These are phyloP conservation scores for Eucalyptus cloeziana DNA, from an alignment of 345 rosid genomes.

Conservation along the genomic window DNA sequence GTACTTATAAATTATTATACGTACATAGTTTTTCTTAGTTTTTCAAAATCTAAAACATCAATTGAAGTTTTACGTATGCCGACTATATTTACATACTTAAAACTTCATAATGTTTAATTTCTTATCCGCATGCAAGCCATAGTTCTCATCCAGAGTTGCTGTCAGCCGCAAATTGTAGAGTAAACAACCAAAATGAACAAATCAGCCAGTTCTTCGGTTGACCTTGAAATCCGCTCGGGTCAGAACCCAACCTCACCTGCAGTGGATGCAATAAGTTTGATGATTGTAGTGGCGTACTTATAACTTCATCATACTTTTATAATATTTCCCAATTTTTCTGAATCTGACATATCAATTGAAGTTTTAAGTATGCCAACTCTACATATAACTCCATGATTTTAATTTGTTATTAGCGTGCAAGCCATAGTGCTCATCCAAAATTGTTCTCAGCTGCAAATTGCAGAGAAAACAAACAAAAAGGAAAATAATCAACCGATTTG, in stretches of 20 bases:
- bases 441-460: not conserved
- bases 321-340: too few species aligned
- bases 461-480: not conserved
- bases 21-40: accelerated
- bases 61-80: not conserved
- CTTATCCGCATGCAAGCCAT: accelerated
- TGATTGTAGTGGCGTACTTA: not conserved
- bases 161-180: not conserved
- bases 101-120: too few species aligned
- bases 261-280: not conserved
- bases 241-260: too few species aligned
- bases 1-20: not conserved
- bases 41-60: not conserved
- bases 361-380: not conserved
- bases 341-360: not conserved
- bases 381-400: not conserved
- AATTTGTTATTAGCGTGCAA: not conserved
- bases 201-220: not conserved
- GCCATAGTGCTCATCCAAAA: not conserved
- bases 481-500: too few species aligned
- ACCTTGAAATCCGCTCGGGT: not conserved
- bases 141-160: not conserved
- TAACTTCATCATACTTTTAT: too few species aligned
- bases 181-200: not conserved
- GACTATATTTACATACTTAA: not conserved